These are phyloP conservation scores for Globisporangium spiculum DNA, from an alignment of 352 stramenopile species.

Conservation along the genomic window DNA sequence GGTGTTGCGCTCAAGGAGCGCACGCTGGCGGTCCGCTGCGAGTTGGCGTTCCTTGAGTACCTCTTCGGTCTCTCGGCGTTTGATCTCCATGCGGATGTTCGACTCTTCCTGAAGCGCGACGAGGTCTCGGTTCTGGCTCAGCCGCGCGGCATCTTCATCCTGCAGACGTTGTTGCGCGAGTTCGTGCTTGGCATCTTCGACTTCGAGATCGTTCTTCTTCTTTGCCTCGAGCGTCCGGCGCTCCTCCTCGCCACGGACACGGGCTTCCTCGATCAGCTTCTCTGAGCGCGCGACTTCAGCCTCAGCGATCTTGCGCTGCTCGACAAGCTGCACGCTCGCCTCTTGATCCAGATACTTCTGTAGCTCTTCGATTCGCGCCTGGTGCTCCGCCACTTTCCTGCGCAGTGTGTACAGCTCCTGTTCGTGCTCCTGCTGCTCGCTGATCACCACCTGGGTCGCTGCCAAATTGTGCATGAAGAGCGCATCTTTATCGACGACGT, in stretches of 20 bases:
- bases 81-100: slow-evolving; percentile 51
- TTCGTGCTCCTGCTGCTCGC: slow-evolving; percentile 34
- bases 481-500: slow-evolving; percentile 84
- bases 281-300: slow-evolving; percentile 31
- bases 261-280: slow-evolving; percentile 39
- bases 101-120: slow-evolving; percentile 62
- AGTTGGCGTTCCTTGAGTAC: slow-evolving; percentile 60
- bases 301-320: slow-evolving; percentile 60
- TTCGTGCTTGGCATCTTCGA: slow-evolving; percentile 49
- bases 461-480: slow-evolving; percentile 92
- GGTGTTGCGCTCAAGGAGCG: slow-evolving; percentile 57
- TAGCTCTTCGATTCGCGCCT: slow-evolving; percentile 36
- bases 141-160: slow-evolving; percentile 39
- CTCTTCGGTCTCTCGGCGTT: slow-evolving; percentile 55
- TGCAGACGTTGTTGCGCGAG: slow-evolving; percentile 46
- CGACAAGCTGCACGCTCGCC: slow-evolving; percentile 52
- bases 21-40: slow-evolving; percentile 38
- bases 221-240: slow-evolving; percentile 45
- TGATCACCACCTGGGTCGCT: slow-evolving; percentile 83
- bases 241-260: slow-evolving; percentile 47
- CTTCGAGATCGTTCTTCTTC: slow-evolving; percentile 40
- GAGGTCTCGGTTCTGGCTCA: slow-evolving; percentile 54
- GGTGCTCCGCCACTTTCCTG: slow-evolving; percentile 24
- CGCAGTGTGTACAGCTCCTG: slow-evolving; percentile 33
- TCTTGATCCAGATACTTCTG: slow-evolving; percentile 61